These are phyloP conservation scores for Phytophthora lateralis DNA, from an alignment of 352 stramenopile species.

Conservation along the genomic window DNA sequence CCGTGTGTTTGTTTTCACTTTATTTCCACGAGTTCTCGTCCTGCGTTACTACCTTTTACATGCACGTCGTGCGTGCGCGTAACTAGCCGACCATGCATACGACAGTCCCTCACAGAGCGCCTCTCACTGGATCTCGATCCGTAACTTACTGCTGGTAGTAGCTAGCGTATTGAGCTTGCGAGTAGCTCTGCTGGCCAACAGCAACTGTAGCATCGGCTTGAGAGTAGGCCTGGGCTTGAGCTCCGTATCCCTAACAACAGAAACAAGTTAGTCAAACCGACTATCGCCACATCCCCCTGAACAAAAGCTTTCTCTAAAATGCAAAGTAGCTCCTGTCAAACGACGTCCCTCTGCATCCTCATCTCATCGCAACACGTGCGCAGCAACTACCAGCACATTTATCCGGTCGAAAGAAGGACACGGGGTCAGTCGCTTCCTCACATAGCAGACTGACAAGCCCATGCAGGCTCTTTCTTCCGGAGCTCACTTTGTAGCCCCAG, in stretches of 20 bases:
- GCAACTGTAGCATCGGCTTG: conserved; percentile 38
- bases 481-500: conserved; percentile 21
- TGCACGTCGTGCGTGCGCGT: not conserved
- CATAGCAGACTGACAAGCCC: conserved; percentile 20
- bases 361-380: conserved; percentile 32
- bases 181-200: conserved; percentile 43
- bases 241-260: conserved; percentile 56
- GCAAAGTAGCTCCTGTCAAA: conserved; percentile 36
- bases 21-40: conserved; percentile 8
- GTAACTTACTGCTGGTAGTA: conserved; percentile 67
- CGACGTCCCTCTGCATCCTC: conserved; percentile 30
- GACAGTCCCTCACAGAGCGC: not conserved
- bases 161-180: conserved; percentile 64
- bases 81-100: not conserved
- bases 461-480: conserved; percentile 17
- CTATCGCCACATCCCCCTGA: conserved; percentile 11
- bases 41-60: not conserved
- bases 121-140: conserved; percentile 11
- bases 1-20: conserved; percentile 10
- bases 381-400: conserved; percentile 31
- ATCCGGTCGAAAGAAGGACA: conserved; percentile 36
- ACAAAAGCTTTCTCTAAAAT: conserved; percentile 32
- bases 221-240: conserved; percentile 50
- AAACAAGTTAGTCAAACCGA: conserved; percentile 26
- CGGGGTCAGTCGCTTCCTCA: conserved; percentile 29